phyloP scores from a whole-genome alignment of 2,329 filamentous ascomycete genomes.

The Whalleya microplaca region DNA sequence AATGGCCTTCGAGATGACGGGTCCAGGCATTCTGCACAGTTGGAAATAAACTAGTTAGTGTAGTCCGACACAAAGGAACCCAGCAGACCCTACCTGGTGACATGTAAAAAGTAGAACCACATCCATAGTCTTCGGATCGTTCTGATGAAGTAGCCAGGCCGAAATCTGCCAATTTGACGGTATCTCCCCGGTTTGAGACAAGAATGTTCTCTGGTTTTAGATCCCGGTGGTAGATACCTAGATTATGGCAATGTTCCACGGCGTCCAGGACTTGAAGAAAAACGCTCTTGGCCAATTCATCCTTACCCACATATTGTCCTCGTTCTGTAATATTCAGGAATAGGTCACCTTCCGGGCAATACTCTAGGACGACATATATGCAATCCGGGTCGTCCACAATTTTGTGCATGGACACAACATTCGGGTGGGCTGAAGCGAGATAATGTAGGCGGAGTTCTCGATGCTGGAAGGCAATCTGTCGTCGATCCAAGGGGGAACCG shows the following conservation, averaged over 20 bases:
- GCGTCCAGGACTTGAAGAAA: conserved; percentile 97
- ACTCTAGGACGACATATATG: conserved; percentile 95
- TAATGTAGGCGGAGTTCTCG: conserved; percentile 93
- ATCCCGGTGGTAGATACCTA: conserved; percentile 96
- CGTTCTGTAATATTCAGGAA: conserved; percentile 98
- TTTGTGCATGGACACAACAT: conserved; percentile 91
- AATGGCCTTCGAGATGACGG: conserved; percentile 73
- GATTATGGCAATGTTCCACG: conserved; percentile 89
- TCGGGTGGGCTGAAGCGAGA: conserved; percentile 83
- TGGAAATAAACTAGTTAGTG: conserved; percentile 30
- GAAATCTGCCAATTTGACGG: conserved; percentile 96
- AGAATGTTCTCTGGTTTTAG: conserved; percentile 98
- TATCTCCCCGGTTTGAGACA: conserved; percentile 84
- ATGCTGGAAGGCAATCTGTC: conserved; percentile 88
- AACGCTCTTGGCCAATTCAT: conserved; percentile 80
- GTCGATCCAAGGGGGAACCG: conserved; percentile 73
- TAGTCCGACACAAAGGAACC: conserved; percentile 15
- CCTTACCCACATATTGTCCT: conserved; percentile 90
- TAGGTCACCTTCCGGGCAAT: conserved; percentile 93
- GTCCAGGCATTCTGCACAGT: conserved; percentile 78
- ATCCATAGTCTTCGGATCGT: conserved; percentile 91
- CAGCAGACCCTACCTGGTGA: conserved; percentile 77
- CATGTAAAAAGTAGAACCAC: conserved; percentile 99
- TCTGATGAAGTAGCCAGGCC: conserved; percentile 86
- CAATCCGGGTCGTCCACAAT: conserved; percentile 91